Percentiles rank a stretch among this genome's conserved stretches.
phyloP scores from a whole-genome alignment of 441 rosid species.

The Kokia cookei region DNA sequence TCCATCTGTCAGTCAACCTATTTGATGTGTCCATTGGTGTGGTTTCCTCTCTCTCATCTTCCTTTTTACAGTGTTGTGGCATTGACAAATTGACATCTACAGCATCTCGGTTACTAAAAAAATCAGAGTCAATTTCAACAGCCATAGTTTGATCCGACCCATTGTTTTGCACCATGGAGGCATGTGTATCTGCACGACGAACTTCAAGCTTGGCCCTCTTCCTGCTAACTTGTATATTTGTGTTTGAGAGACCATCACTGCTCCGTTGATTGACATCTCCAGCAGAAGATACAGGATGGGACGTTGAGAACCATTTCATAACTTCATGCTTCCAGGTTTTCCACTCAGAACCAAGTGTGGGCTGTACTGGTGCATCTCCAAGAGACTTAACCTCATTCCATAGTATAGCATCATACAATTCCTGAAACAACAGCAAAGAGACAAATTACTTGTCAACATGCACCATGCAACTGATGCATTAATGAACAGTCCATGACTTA shows the following conservation, averaged over 20 bases:
- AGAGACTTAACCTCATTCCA: conserved; percentile 85
- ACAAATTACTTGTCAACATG: background rate
- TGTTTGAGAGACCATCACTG: conserved; percentile 35
- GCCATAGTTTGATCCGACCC: conserved; percentile 35
- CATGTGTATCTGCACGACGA: conserved; percentile 83
- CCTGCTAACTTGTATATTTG: conserved; percentile 49
- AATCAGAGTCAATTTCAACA: conserved; percentile 54
- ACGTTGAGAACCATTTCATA: conserved; percentile 72
- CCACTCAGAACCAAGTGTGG: conserved; percentile 82
- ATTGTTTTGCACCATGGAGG: conserved; percentile 47
- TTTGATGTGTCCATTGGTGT: conserved; percentile 33
- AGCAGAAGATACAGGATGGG: conserved; percentile 36
- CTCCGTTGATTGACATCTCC: conserved; percentile 38
- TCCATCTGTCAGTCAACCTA: conserved; percentile 64
- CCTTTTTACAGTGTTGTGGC: conserved; percentile 28
- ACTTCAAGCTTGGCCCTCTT: conserved; percentile 96
- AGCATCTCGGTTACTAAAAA: conserved; percentile 43
- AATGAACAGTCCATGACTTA: background rate
- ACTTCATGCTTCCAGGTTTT: conserved; percentile 97
- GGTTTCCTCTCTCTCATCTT: conserved; percentile 28
- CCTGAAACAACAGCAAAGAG: conserved; percentile 41
- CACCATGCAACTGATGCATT: background rate
- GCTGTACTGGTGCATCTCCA: conserved; percentile 57
- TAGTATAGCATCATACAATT: conserved; percentile 61
- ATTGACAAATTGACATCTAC: conserved; percentile 25